Evolutionary conservation across 148 eudicot species (phyloP), one percentile per base, ranked within the genome.

Genomic region (Fallopia convolvulus): DNA sequence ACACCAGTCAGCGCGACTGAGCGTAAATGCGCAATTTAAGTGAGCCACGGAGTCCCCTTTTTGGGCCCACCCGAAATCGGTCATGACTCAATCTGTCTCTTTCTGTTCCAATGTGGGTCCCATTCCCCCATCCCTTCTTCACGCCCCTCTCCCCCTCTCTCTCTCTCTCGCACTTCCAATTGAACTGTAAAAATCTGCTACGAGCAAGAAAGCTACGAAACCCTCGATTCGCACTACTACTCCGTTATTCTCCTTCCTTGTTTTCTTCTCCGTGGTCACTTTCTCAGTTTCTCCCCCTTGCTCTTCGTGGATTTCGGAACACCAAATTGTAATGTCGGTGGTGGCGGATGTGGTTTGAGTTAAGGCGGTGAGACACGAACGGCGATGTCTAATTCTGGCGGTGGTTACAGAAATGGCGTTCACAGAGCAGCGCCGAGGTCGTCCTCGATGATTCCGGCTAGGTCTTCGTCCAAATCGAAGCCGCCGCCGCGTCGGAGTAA

Each of bases 381-480:
- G 44, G n/a, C 72, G 72, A 68, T 68, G 72, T 68, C 72, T 68
- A 23, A 33, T 61, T 3, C 15, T 30, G 78, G 75, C 15, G 78
- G 78, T 32, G 77, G 78, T 41, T 77, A 80, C 65, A 80, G 84
- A 63, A 87, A 84, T 75, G 87, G 85, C 76, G 78, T 55, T 75
- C 56, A 84, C 81, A 79, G 75, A 74, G 75, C 86, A 81, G 72
- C 10, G 20, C 20, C 0, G 52, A 80, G 85, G 32, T 76, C 78
- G 0, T 76, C 84, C 9, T 47, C 87, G 11, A 41, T 83, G 10
- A 72, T 90, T 13, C 84, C 81, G 74, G 83, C 83, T 52, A 84
- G 89, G 33, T 86, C 91, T 0, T 79, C 89, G 47, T 86, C 98
- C 77, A 93, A 93, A 82, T 86, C 97, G 40, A 90, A 88, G 79